Evolutionary conservation across 2,329 filamentous ascomycete species (phyloP), one percentile per base, ranked within the genome.

Genomic region (Triangularia verruculosa): DNA sequence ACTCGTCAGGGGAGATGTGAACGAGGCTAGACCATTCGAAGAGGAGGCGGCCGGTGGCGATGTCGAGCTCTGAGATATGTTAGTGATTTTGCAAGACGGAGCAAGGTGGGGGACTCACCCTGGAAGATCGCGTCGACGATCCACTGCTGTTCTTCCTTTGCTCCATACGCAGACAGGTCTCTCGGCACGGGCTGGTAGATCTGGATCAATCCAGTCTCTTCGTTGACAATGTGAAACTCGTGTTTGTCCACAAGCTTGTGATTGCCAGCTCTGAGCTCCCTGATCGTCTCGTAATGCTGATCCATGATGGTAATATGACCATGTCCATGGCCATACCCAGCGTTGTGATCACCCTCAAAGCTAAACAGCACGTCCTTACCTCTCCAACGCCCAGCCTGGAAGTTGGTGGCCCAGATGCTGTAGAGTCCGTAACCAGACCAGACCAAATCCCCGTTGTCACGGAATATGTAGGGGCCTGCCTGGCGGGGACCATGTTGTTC

Each of bases 1-100:
- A 76, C 66, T 82, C 80, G 80, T 55, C 28, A 34, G 61, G 17
- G 52, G 78, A 75, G n/a, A 85, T 76, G 71, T 86, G 82, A 62
- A 86, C 83, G 9, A 86, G 73, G 66, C 81, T 82, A 28, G 78
- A 78, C 85, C 85, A 87, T 67, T 87, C 84, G 66, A 87, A 87
- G 11, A 86, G 65, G 3, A 87, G 72, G 47, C 80, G 75, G 2
- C 83, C 83, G 2, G 82, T 86, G 24, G 81, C 76, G 51, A 85
- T 82, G 62, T 86, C 79, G 13, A 82, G 75, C 68, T 76, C 73
- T 75, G 57, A 12, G 27, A 27, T 34, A 4, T n/a, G 13, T 30
- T 15, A 6, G 39, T 47, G 20, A 22, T 20, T 20, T 25, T 30
- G 22, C 7, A 7, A 20, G 25, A 27, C 12, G 2, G 1, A 27